Percentiles rank a stretch among this genome's conserved stretches.
Conservation (phyloP, 306 rosid species). For the Datisca glomerata region DNA sequence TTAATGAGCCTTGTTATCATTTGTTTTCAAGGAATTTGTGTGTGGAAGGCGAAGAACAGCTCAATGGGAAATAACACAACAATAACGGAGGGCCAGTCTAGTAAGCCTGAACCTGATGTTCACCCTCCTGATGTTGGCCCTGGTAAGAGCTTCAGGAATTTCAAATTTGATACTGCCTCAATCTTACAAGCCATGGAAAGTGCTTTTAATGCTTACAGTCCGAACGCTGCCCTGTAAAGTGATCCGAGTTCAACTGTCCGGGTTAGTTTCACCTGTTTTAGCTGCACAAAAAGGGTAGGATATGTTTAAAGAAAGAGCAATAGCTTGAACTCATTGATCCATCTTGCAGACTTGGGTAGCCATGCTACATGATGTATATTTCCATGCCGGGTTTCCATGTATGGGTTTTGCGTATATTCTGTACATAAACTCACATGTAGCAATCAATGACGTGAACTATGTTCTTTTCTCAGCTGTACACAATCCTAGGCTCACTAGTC, state of each 20-base stretch:
- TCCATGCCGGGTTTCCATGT: too few relatives aligned
- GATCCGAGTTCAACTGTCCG: slow-evolving; percentile 11
- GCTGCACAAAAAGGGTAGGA: too few relatives aligned
- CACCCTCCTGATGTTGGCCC: slow-evolving; percentile 31
- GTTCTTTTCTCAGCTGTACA: too few relatives aligned
- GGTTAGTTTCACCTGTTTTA: slow-evolving; percentile 14
- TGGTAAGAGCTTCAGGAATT: slow-evolving; percentile 64
- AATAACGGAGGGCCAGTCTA: slow-evolving; percentile 39
- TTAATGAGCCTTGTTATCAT: slow-evolving; percentile 17
- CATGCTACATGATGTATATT: too few relatives aligned
- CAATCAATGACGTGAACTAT: too few relatives aligned
- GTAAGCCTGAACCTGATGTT: slow-evolving; percentile 42
- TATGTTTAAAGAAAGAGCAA: too few relatives aligned
- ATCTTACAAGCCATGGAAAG: slow-evolving; percentile 66
- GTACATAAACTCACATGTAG: too few relatives aligned
- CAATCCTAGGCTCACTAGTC: too few relatives aligned
- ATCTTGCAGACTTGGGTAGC: slow-evolving; percentile 8
- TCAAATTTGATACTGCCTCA: slow-evolving; percentile 49
- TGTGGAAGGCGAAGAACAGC: slow-evolving; percentile 73
- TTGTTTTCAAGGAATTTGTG: slow-evolving; percentile 38
- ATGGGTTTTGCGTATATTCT: too few relatives aligned
- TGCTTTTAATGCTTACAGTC: slow-evolving; percentile 40
- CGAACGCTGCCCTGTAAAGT: slow-evolving; percentile 24
- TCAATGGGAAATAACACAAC: slow-evolving; percentile 42
- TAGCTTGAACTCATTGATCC: too few relatives aligned